Evolutionary conservation across 768 basidiomycete species (phyloP).

Genomic region (Phylloporus scabripes): DNA sequence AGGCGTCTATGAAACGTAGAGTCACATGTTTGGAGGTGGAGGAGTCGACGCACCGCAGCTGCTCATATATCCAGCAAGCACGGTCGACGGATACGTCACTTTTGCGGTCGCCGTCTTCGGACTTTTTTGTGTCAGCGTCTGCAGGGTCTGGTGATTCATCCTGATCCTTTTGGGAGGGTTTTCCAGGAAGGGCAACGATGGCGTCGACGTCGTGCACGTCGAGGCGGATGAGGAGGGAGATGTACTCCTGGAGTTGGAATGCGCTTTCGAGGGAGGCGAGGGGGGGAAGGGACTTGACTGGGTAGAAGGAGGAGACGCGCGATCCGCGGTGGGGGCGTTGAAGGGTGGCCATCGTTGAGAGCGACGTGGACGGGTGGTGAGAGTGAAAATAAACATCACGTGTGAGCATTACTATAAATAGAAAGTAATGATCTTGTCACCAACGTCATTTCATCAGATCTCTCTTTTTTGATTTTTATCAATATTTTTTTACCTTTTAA

Average conservation of each 20-base stretch:
- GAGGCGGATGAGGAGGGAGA: conserved; percentile 76
- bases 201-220: conserved; percentile 86
- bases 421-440: conserved; percentile 1
- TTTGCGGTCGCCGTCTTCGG: conserved; percentile 29
- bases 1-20: conserved; percentile 52
- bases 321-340: conserved; percentile 74
- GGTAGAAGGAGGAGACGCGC: conserved; percentile 75
- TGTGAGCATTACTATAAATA: conserved; percentile 2
- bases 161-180: conserved; percentile 24
- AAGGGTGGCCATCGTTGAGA: conserved; percentile 15
- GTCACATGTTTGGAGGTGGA: not conserved
- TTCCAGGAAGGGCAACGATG: conserved; percentile 73
- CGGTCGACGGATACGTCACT: conserved; percentile 64
- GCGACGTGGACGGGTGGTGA: no score
- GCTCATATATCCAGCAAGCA: conserved; percentile 80
- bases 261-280: conserved; percentile 80
- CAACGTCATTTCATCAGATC: conserved; percentile 7
- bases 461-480: not conserved
- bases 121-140: conserved; percentile 28
- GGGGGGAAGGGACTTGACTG: conserved; percentile 63
- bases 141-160: conserved; percentile 21
- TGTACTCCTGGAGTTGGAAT: conserved; percentile 93
- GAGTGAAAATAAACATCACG: conserved; percentile 11
- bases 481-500: not conserved
- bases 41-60: conserved; percentile 40